Base-by-base conservation (phyloP, 495 filamentous ascomycete genomes). In the Podospora didyma region DNA sequence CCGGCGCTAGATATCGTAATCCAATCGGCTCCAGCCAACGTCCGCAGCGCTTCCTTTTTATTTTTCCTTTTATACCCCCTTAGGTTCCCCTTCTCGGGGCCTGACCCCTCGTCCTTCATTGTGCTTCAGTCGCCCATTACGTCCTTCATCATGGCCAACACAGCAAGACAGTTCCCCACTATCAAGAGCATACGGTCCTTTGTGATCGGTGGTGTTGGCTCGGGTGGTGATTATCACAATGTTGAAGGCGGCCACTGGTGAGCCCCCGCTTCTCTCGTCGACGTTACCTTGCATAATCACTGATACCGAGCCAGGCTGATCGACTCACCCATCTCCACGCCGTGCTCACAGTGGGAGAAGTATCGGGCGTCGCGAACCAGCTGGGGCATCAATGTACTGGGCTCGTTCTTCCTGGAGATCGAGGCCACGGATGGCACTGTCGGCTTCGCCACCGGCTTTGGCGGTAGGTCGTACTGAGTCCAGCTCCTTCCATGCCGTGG, bases 361-460 rank as follows among this genome's bases (percentile, higher is more conserved):
- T 96, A 96, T 72, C 84, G 91, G 47, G 80, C 85, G 44, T 95
- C 91, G 34, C 78, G 92, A 52, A 96, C 91, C 39, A 92, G 87
- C 62, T 96, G 91, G 90, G 92, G 92, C 23, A 96, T 96, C 79
- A 96, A 96, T 61, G 92, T 96, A 9, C 71, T 96, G 56, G 92
- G 92, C 19, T 96, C 91, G 2, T 95, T 96, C 77, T 92, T 89
- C 59, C 82, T 96, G n/a, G 90, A 96, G 68, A 85, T 96, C 45
- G 90, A 93, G 64, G 88, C 88, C 10, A 88, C 82, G 3, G 89
- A 96, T 79, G 91, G 92, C 31, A 91, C 88, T 19, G 90, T 90
- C 60, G 92, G 92, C 12, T 94, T 96, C 61, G 92, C 92, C 0
- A 96, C 92, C 16, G 92, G 92, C 19, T 96, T 96, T 69, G 92